Evolutionary conservation across 306 rosid species (phyloP), one percentile per base, ranked within the genome.

Genomic region (Ochetophila trinervis): DNA sequence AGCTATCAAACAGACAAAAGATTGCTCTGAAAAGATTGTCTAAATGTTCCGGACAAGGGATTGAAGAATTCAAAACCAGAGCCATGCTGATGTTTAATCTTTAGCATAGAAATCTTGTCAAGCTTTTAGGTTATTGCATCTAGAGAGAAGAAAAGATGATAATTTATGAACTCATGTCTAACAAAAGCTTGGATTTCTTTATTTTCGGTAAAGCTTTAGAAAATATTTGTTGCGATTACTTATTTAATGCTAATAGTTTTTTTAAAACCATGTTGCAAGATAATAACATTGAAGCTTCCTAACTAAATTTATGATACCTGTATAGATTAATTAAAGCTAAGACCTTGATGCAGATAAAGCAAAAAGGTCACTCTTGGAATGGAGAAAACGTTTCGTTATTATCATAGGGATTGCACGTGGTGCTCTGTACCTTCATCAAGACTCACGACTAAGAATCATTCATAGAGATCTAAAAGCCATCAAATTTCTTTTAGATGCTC

Each of bases 71-170:
- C 59, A 82, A 78, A 68, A 87, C 76, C 24, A 88, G 85, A 72
- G 75, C 82, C 42, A 60, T 48, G 36, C 67, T 87, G 63, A 85
- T 87, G 53, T 76, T 85, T 6, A 78, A 76, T 72, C 95, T 87
- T 45, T 88, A 87, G 58, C 90, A 82, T 27, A 64, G 85, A 15
- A 87, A 84, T 64, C 82, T 87, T 32, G 90, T 84, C 30, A 87
- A 76, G 69, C 76, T 87, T 36, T 61, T 87, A 16, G 90, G 95
- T 34, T 78, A 76, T 11, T 84, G 85, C 69, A 52, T 82, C 68
- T 63, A 65, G 24, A 64, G 80, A 45, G 77, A 72, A 10, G 86
- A 87, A 72, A 75, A 74, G 50, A 77, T 84, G 81, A 42, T 87
- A 60, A 67, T 84, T n/a, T 83, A 82, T 18, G 89, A 84, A 44